Evolutionary conservation across 2,329 filamentous ascomycete species (phyloP).

Genomic region (Verticillium nubilum): DNA sequence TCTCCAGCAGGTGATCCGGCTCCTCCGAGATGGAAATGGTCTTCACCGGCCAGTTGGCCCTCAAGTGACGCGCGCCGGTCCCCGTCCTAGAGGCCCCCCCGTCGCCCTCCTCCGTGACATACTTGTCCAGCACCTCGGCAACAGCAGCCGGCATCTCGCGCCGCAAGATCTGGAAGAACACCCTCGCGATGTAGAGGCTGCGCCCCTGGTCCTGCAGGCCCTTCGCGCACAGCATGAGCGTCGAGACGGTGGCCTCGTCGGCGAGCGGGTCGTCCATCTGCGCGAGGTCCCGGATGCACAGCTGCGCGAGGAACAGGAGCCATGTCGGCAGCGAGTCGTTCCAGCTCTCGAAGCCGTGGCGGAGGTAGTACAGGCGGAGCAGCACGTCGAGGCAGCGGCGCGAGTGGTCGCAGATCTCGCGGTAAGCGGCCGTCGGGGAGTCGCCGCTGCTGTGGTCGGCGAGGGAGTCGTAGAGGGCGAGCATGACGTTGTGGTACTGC

Average conservation of each 20-base stretch:
- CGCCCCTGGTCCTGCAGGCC: slow-evolving; percentile 18
- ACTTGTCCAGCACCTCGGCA: slow-evolving; percentile 6
- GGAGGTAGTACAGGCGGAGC: slow-evolving; percentile 22
- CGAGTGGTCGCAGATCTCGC: slow-evolving; percentile 6
- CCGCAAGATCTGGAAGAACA: slow-evolving; percentile 13
- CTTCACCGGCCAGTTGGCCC: slow-evolving; percentile 15
- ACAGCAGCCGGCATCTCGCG: slow-evolving; percentile 13
- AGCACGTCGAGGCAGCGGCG: slow-evolving; percentile 17
- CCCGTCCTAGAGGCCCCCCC: slow-evolving; percentile 6
- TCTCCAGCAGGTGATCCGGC: neutral
- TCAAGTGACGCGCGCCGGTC: slow-evolving; percentile 13
- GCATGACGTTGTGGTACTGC: slow-evolving; percentile 29
- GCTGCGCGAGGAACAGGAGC: slow-evolving; percentile 13
- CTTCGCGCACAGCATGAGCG: slow-evolving; percentile 18
- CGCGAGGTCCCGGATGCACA: slow-evolving; percentile 16
- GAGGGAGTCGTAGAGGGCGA: slow-evolving; percentile 22
- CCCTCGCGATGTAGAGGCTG: slow-evolving; percentile 17
- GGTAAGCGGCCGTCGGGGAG: neutral
- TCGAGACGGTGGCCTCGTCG: slow-evolving; percentile 14
- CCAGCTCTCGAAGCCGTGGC: slow-evolving; percentile 21
- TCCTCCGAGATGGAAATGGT: neutral
- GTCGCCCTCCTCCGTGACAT: slow-evolving; percentile 11
- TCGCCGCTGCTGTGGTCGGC: neutral
- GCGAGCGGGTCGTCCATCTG: slow-evolving; percentile 1
- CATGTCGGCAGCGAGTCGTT: slow-evolving; percentile 9